phyloP scores from a whole-genome alignment of 176 grass and related monocot genomes.

The Coix lacrymajobi region DNA sequence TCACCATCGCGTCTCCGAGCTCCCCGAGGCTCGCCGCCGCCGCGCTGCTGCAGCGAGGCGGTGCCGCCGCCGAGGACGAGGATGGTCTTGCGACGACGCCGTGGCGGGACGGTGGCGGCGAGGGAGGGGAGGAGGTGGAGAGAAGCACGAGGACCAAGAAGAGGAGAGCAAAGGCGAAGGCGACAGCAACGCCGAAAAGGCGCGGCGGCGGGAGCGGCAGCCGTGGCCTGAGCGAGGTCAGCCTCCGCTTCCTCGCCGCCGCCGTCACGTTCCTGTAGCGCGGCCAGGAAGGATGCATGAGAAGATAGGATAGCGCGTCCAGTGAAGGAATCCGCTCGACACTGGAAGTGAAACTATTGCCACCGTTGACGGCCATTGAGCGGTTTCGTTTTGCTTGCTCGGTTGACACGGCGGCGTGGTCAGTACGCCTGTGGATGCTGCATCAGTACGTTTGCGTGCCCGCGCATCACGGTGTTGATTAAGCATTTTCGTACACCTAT shows the following conservation, averaged over 20 bases:
- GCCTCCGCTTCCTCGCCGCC: neutral
- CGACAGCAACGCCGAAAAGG: neutral
- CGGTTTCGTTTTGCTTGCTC: neutral
- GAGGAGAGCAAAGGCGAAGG: neutral
- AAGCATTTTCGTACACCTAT: neutral
- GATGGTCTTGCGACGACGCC: neutral
- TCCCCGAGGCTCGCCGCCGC: constrained; percentile 24
- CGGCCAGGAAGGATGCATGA: neutral
- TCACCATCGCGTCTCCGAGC: constrained; percentile 75
- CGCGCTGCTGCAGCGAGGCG: neutral
- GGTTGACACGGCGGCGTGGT: neutral
- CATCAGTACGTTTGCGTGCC: neutral
- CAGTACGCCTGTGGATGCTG: neutral
- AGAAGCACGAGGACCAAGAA: constrained; percentile 10
- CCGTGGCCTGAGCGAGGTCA: neutral
- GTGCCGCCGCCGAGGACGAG: neutral
- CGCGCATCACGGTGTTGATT: neutral
- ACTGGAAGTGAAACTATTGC: neutral
- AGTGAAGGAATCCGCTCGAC: neutral
- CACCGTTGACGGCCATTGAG: too few relatives aligned
- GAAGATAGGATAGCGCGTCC: neutral
- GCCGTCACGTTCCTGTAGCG: neutral
- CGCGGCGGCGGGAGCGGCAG: neutral
- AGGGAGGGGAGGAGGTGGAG: neutral
- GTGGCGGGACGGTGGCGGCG: neutral